phyloP scores from a whole-genome alignment of 306 rosid species.

The Castanea mollissima region DNA sequence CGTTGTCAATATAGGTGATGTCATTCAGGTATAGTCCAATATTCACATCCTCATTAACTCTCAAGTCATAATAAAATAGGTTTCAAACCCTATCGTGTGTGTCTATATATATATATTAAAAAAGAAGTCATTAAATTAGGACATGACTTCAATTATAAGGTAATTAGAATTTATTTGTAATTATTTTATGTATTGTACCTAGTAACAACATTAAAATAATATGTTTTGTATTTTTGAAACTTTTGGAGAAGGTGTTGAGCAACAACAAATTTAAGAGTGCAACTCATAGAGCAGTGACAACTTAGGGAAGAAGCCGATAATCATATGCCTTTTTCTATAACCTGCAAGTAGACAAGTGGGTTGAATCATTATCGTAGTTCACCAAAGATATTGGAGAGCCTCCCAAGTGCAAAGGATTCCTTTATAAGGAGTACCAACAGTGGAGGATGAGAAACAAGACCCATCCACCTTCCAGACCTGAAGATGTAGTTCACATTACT shows the following conservation, averaged over 20 bases:
- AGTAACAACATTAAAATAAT: too few relatives aligned
- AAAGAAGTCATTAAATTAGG: too few relatives aligned
- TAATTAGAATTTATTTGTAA: too few relatives aligned
- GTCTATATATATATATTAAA: too few relatives aligned
- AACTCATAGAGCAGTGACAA: slow-evolving; percentile 46
- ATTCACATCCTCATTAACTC: too few relatives aligned
- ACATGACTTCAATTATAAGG: too few relatives aligned
- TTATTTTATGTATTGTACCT: too few relatives aligned
- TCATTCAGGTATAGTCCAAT: slow-evolving; percentile 30
- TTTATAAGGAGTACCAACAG: slow-evolving; percentile 36
- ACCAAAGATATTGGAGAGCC: slow-evolving; percentile 43
- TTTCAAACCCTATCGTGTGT: too few relatives aligned
- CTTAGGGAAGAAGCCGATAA: slow-evolving; percentile 29
- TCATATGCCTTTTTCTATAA: slow-evolving; percentile 45
- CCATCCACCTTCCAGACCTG: slow-evolving; percentile 42
- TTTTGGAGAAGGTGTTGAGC: slow-evolving; percentile 41
- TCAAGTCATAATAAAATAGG: too few relatives aligned
- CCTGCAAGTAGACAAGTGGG: slow-evolving; percentile 47
- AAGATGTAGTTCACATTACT: slow-evolving; percentile 41
- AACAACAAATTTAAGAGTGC: slow-evolving; percentile 51
- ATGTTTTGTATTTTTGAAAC: background rate
- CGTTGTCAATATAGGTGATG: slow-evolving; percentile 51
- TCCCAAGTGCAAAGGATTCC: slow-evolving; percentile 48
- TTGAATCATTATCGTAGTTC: slow-evolving; percentile 51
- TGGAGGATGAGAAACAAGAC: slow-evolving; percentile 43